Conservation (phyloP, 495 filamentous ascomycete genomes). For the Xylaria palmicola region DNA sequence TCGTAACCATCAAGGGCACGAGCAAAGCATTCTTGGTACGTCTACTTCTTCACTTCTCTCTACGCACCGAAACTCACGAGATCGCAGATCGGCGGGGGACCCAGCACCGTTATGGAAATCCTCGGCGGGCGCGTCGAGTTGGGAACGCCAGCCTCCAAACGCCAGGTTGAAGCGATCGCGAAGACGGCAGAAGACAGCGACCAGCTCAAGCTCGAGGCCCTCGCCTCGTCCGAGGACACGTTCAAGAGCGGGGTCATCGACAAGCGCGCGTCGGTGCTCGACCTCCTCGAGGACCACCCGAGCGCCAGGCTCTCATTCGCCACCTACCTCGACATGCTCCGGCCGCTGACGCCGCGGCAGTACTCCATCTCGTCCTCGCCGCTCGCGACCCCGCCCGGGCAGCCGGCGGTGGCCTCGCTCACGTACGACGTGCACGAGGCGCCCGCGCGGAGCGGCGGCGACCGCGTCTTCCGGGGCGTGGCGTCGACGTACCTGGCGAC, state of each 20-base stretch:
- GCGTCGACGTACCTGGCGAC: constrained; percentile 54
- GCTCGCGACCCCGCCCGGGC: constrained; percentile 25
- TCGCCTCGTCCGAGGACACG: constrained; percentile 21
- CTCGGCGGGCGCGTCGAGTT: constrained; percentile 65
- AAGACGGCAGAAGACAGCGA: constrained; percentile 20
- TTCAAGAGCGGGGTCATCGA: constrained; percentile 26
- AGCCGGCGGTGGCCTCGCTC: constrained; percentile 52
- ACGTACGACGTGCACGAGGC: constrained; percentile 55
- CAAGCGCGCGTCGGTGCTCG: constrained; percentile 58
- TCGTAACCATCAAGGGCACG: constrained; percentile 24
- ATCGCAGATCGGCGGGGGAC: constrained; percentile 21
- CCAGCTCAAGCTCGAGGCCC: constrained; percentile 12
- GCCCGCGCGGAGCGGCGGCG: constrained; percentile 27
- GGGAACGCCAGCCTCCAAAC: constrained; percentile 56
- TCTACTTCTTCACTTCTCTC: neutral
- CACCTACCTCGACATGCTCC: constrained; percentile 60
- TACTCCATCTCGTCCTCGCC: constrained; percentile 67
- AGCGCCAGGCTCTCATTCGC: constrained; percentile 46
- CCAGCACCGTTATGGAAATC: constrained; percentile 53
- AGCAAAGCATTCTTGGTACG: constrained; percentile 28
- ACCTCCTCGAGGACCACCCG: constrained; percentile 56
- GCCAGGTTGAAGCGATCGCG: constrained; percentile 28
- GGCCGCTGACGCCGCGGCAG: constrained; percentile 63
- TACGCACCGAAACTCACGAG: constrained; percentile 4
- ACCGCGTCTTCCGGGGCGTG: constrained; percentile 47